Percentiles rank a stretch among this genome's conserved stretches.
These are phyloP conservation scores for Apiotrichum domesticum DNA, from an alignment of 1,284 basidiomycete species.

Conservation along the genomic window DNA sequence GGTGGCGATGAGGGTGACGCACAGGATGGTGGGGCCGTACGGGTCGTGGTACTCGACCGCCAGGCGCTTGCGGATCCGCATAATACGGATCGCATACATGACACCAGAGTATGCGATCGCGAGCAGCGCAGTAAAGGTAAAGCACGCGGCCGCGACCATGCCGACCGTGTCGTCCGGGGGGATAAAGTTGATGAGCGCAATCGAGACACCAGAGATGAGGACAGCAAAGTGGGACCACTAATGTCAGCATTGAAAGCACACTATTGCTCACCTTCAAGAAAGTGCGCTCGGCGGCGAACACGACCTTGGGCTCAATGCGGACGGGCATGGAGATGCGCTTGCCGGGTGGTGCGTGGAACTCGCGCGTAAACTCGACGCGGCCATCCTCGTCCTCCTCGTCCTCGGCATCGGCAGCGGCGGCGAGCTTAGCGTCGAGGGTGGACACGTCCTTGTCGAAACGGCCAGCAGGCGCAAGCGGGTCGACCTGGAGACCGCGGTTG, in stretches of 20 bases:
- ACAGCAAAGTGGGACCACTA: conserved; percentile 88
- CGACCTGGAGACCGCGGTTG: conserved; percentile 59
- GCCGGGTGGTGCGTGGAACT: conserved; percentile 72
- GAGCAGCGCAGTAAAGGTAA: conserved; percentile 82
- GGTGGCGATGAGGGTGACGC: conserved; percentile 62
- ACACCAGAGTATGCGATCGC: conserved; percentile 81
- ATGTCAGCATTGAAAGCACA: no score
- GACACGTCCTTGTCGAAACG: conserved; percentile 64
- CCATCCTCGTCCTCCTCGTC: conserved; percentile 30
- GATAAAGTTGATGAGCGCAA: conserved; percentile 83
- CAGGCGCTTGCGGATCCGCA: conserved; percentile 64
- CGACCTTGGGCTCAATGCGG: conserved; percentile 87
- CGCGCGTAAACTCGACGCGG: conserved; percentile 54
- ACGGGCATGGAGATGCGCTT: conserved; percentile 90
- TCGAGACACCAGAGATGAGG: conserved; percentile 80
- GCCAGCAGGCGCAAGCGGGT: conserved; percentile 73
- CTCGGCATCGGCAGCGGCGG: conserved; percentile 50
- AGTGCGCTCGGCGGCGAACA: conserved; percentile 80
- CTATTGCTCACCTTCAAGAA: conserved; percentile 47
- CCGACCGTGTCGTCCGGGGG: conserved; percentile 68
- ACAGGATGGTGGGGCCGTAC: conserved; percentile 75
- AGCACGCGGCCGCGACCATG: conserved; percentile 74
- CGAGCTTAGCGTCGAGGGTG: conserved; percentile 48
- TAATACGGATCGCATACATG: conserved; percentile 81
- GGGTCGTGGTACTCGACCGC: conserved; percentile 78